Conservation (phyloP, 768 basidiomycete genomes). For the Leccinum variicolor region DNA sequence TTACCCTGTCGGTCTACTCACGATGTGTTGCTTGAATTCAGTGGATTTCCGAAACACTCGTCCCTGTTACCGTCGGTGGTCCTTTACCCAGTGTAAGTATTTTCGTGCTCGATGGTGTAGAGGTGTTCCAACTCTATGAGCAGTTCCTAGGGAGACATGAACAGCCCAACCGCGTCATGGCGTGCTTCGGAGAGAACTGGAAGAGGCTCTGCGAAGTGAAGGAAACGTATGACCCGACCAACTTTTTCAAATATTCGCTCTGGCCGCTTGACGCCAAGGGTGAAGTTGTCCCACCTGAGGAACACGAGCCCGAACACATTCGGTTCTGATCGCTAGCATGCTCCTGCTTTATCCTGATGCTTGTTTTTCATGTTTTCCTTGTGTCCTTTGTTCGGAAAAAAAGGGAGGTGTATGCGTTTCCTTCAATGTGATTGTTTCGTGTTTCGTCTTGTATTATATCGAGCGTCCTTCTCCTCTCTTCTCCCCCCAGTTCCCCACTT, state of each 20-base stretch:
- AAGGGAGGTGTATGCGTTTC: not conserved
- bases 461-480: not conserved
- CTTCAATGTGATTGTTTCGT: not conserved
- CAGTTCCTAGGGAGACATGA: conserved; percentile 80
- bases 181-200: conserved; percentile 77
- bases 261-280: conserved; percentile 73
- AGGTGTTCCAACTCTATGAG: conserved; percentile 18
- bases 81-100: conserved; percentile 77
- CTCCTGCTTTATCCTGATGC: too few species aligned
- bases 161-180: conserved; percentile 54
- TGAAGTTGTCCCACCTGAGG: conserved; percentile 48
- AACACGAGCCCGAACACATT: conserved; percentile 54
- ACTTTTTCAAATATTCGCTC: conserved; percentile 72
- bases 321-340: conserved; percentile 10
- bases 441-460: not conserved
- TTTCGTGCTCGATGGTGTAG: conserved; percentile 14
- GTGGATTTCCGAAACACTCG: conserved; percentile 79
- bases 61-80: conserved; percentile 71
- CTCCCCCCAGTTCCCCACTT: not conserved
- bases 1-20: conserved; percentile 6
- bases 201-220: conserved; percentile 67
- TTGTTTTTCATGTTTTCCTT: not conserved
- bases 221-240: conserved; percentile 68
- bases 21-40: conserved; percentile 24
- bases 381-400: not conserved